Evolutionary conservation across 2,329 filamentous ascomycete genomes (phyloP), one percentile per base, ranked within the genome.

Genomic region (Chaetomium globosum): DNA sequence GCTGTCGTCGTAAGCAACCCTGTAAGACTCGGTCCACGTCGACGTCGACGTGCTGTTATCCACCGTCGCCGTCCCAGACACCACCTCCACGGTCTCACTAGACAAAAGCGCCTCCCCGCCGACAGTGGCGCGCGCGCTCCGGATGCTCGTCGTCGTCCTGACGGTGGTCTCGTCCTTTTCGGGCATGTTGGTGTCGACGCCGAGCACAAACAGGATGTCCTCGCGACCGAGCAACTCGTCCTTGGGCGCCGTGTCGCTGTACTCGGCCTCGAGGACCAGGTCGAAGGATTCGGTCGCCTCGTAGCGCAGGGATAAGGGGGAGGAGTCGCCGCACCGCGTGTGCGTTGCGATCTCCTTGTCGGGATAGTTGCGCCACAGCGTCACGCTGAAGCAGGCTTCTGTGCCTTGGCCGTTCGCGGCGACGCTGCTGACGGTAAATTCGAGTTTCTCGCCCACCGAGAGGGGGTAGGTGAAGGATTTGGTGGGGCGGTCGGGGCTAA

Each of bases 391-490:
- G 49, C 64, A 68, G 2, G 57, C 62, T 8, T 60, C 65, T 9
- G 63, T 16, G 1, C 61, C 59, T 39, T 63, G 56, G 3, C 55
- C 57, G 1, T 57, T 54, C 2, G 53, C 23, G 1, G 64, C 36
- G 6, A 65, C 31, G 53, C 59, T 61, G 21, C 31, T 53, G 12
- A 69, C 43, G 21, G 68, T 69, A 2, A 69, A 59, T 28, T 66
- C 65, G 43, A 69, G 48, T 1, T 49, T 48, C 39, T 69, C 68
- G 12, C 64, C 67, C 3, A 58, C 28, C 5, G 58, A 60, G 8
- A 65, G 57, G 1, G 66, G 63, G 60, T 69, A 69, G 19, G 48
- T 51, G 39, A 67, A 66, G 10, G 55, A 56, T 26, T 60, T 68
- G 26, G 33, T 43, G 13, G 48, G 61, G n/a, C 30, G 52, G 3